Base-by-base conservation (phyloP, 78 protist genomes). In the Speleostelium caveatum region DNA sequence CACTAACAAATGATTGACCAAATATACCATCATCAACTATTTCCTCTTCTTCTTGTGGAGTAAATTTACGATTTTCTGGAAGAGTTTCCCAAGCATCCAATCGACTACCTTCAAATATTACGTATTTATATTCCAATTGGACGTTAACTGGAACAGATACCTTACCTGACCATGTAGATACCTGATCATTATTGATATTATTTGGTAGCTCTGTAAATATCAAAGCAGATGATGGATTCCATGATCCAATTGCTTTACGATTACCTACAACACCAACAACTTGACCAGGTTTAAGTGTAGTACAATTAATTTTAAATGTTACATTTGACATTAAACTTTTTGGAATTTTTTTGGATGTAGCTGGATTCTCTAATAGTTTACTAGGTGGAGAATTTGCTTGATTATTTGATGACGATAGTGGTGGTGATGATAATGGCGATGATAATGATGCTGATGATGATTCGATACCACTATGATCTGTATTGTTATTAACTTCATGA, bases 11-110 rank as follows among this genome's bases (percentile, higher is more conserved):
- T 8, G 26, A 19, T 38, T 42, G 56, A 60, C 91, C 91, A 69
- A 83, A 83, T 28, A 53, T 16, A 69, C 91, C 91, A 41, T 83
- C 91, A 59, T 83, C 68, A 21, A 83, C 61, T 21, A 83, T 36
- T 28, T 83, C 91, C 3, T 83, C 79, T 12, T 83, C 91, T 33
- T 83, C 91, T 63, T 83, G 78, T 56, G 91, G 91, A 22, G 79
- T 56, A 39, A 83, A 83, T 41, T 53, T 71, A 60, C 91, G 67
- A 59, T 83, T 83, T 38, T 67, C 91, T 39, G 91, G 91, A n/a
- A 83, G 35, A 2, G 91, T 53, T n/a, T 83, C 91, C 91, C 91
- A 83, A 21, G 49, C 42, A 53, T 83, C 91, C 49, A 83, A 58
- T 38, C 91, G 55, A 41, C 49, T 56, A 1, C 79, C 91, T 28